phyloP scores from a whole-genome alignment of 2,329 filamentous ascomycete species.

The Tolypocladium capitatum region DNA sequence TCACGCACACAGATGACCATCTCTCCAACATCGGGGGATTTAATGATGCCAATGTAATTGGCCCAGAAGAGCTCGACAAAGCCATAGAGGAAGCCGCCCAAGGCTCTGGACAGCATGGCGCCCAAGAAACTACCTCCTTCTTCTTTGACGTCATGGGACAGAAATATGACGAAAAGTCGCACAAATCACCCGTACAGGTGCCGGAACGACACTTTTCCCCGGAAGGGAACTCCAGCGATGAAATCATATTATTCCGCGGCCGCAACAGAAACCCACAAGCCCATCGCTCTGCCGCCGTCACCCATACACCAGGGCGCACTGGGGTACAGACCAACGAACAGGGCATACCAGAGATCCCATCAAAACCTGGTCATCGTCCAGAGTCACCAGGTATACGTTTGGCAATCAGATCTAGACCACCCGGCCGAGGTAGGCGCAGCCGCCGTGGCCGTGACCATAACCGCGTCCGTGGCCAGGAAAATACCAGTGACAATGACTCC shows the following conservation, averaged over 20 bases:
- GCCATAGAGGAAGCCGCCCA: slow-evolving; percentile 3
- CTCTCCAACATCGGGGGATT: not conserved
- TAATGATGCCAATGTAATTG: not conserved
- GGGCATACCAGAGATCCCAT: not conserved
- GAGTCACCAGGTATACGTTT: not conserved
- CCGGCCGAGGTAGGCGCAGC: not conserved
- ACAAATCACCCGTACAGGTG: slow-evolving; percentile 1
- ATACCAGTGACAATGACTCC: slow-evolving; percentile 33
- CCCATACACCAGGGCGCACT: not conserved
- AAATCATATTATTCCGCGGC: slow-evolving; percentile 57
- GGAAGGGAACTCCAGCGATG: slow-evolving; percentile 39
- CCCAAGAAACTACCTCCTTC: slow-evolving; percentile 11
- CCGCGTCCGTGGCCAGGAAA: slow-evolving; percentile 1
- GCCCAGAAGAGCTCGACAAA: slow-evolving; percentile 10
- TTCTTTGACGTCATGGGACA: slow-evolving; percentile 25
- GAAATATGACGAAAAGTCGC: not conserved
- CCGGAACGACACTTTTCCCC: slow-evolving; percentile 9
- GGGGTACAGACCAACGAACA: not conserved
- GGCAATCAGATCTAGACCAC: not conserved
- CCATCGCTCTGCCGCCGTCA: not conserved
- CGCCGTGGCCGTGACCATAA: not conserved
- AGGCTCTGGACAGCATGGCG: not conserved
- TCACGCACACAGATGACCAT: not conserved
- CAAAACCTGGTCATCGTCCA: not conserved
- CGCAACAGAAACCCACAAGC: slow-evolving; percentile 22